phyloP scores from a whole-genome alignment of 257 asterid genomes.

The Linderniella brevidens region DNA sequence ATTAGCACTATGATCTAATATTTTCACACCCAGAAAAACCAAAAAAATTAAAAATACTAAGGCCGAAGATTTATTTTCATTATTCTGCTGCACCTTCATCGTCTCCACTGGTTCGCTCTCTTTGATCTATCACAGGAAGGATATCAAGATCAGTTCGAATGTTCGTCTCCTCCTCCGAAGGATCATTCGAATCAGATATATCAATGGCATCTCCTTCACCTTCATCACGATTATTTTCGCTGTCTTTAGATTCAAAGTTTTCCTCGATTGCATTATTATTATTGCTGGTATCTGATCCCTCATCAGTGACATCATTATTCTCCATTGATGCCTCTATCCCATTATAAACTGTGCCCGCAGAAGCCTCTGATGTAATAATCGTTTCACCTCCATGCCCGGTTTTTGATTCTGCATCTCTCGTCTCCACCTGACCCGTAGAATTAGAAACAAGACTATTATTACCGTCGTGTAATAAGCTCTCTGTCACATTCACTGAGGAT shows the following conservation, averaged over 20 bases:
- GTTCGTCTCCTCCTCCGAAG: not conserved
- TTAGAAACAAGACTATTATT: not conserved
- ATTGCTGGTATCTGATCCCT: not conserved
- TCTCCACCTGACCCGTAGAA: not conserved
- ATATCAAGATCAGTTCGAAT: not conserved
- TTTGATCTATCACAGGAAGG: not conserved
- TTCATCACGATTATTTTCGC: not conserved
- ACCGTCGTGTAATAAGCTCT: constrained; percentile 4
- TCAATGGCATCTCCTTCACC: not conserved
- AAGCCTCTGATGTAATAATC: not conserved
- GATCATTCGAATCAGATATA: not conserved
- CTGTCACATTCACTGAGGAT: constrained; percentile 19
- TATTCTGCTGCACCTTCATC: not conserved
- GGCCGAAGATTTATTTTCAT: too few relatives aligned
- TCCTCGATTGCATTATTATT: not conserved
- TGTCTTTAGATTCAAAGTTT: not conserved
- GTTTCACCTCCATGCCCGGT: not conserved
- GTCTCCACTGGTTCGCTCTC: not conserved
- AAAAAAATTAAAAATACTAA: too few relatives aligned
- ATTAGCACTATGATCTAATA: too few relatives aligned
- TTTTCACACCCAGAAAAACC: too few relatives aligned
- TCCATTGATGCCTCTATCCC: not conserved
- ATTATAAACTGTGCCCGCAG: not conserved
- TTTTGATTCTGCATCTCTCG: not conserved
- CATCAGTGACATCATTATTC: not conserved